A percentile compares a stretch with the other conserved stretches of the same genome.
phyloP scores from a whole-genome alignment of 2,329 filamentous ascomycete genomes.

The Fonsecaea monophora region DNA sequence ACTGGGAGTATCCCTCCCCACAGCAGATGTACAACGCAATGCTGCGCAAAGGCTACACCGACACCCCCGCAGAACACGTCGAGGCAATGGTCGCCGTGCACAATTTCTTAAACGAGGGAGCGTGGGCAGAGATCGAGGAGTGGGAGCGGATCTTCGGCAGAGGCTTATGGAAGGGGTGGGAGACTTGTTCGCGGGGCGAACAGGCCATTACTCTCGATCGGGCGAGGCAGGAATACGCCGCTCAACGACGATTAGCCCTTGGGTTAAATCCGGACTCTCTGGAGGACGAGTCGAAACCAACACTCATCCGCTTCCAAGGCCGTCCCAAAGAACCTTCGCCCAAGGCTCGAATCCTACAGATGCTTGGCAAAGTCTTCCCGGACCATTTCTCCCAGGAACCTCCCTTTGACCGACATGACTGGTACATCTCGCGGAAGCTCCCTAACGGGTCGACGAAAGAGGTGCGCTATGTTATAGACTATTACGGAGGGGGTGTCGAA shows the following conservation, averaged over 20 bases:
- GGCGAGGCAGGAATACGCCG: slow-evolving; percentile 50
- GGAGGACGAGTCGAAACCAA: slow-evolving; percentile 62
- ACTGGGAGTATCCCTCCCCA: slow-evolving; percentile 97
- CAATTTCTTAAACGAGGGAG: slow-evolving; percentile 97
- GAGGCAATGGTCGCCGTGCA: slow-evolving; percentile 97
- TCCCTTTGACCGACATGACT: slow-evolving; percentile 96
- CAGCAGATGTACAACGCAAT: slow-evolving; percentile 99
- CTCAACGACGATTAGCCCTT: slow-evolving; percentile 49
- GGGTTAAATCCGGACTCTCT: slow-evolving; percentile 22
- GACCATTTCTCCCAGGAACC: slow-evolving; percentile 79
- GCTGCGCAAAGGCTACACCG: slow-evolving; percentile 91
- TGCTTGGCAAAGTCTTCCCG: slow-evolving; percentile 80
- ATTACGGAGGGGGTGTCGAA: slow-evolving; percentile 78
- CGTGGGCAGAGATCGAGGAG: slow-evolving; percentile 91
- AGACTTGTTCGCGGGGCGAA: slow-evolving; percentile 76
- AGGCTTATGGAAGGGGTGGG: slow-evolving; percentile 75
- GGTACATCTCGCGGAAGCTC: slow-evolving; percentile 81
- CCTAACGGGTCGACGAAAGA: slow-evolving; percentile 72
- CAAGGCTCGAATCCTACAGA: slow-evolving; percentile 83
- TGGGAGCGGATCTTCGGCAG: slow-evolving; percentile 88
- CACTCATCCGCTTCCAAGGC: slow-evolving; percentile 85
- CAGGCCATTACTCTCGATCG: slow-evolving; percentile 65
- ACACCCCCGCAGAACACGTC: slow-evolving; percentile 90
- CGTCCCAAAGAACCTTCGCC: slow-evolving; percentile 88
- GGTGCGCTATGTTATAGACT: slow-evolving; percentile 95